phyloP scores from a whole-genome alignment of 805 yeast genomes.

The Brettanomyces anomalus region DNA sequence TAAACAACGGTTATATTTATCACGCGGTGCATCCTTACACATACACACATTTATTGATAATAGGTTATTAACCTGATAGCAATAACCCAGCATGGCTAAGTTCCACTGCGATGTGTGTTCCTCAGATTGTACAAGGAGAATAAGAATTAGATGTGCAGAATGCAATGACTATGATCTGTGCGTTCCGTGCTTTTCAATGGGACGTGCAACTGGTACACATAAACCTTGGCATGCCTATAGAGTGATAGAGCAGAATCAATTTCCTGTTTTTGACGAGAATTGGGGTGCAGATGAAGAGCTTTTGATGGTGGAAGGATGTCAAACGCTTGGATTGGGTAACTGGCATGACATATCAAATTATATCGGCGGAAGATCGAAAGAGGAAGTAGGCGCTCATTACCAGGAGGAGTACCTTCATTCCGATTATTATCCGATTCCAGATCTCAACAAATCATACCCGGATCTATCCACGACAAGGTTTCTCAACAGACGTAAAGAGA shows the following conservation, averaged over 20 bases:
- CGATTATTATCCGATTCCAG: constrained; percentile 79
- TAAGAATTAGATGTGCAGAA: constrained; percentile 83
- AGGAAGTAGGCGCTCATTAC: constrained; percentile 86
- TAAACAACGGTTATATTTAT: too few relatives aligned
- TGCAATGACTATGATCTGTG: constrained; percentile 95
- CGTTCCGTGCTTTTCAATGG: constrained; percentile 92
- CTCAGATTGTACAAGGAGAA: constrained; percentile 90
- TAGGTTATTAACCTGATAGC: too few relatives aligned
- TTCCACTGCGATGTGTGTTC: constrained; percentile 95
- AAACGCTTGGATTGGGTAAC: constrained; percentile 85
- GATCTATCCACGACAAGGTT: constrained; percentile 60
- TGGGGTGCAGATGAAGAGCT: constrained; percentile 99
- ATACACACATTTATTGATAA: constrained; percentile 1
- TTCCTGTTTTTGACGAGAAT: constrained; percentile 78
- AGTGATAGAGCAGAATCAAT: constrained; percentile 89
- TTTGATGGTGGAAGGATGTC: constrained; percentile 82
- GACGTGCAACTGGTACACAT: constrained; percentile 72
- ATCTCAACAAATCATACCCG: constrained; percentile 61
- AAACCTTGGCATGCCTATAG: constrained; percentile 91
- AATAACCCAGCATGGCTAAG: constrained; percentile 28
- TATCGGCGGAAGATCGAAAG: constrained; percentile 85
- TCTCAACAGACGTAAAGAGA: constrained; percentile 50
- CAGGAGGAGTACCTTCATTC: constrained; percentile 60
- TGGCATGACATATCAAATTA: constrained; percentile 99
- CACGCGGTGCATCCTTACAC: constrained; percentile 1